These are phyloP conservation scores for Aspergillus vadensis DNA, from an alignment of 2,329 filamentous ascomycete species.

Conservation along the genomic window DNA sequence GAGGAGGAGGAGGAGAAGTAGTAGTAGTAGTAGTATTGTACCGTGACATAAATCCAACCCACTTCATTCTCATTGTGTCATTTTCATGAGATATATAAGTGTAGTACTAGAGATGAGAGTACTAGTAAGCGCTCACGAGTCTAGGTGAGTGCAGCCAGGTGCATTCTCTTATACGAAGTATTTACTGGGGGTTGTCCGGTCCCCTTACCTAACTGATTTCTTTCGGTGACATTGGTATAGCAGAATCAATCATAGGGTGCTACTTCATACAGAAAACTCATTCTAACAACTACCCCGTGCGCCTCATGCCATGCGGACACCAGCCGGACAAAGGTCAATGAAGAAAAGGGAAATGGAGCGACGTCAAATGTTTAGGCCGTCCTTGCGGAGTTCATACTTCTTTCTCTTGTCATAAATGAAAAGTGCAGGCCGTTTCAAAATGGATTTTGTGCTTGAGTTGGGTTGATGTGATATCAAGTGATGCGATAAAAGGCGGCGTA, in stretches of 20 bases:
- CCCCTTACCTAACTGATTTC: too few relatives aligned
- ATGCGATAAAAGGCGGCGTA: background rate
- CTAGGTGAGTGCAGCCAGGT: too few relatives aligned
- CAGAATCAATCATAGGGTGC: background rate
- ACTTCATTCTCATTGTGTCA: too few relatives aligned
- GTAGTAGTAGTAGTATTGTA: too few relatives aligned
- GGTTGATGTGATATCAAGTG: background rate
- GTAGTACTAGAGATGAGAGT: too few relatives aligned
- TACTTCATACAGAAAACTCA: background rate
- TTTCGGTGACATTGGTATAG: too few relatives aligned
- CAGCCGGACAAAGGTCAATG: background rate
- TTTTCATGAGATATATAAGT: too few relatives aligned
- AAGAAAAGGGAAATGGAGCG: background rate
- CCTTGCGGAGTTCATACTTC: conserved; percentile 1
- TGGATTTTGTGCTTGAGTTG: background rate
- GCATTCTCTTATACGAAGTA: accelerated
- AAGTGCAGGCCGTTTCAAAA: background rate
- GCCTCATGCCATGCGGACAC: background rate
- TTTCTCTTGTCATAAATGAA: background rate
- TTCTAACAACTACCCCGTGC: background rate
- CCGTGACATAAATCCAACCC: too few relatives aligned
- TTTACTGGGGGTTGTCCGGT: too few relatives aligned
- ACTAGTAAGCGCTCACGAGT: too few relatives aligned
- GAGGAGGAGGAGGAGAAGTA: too few relatives aligned
- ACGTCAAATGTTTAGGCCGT: background rate